Evolutionary conservation across 2,329 filamentous ascomycete species (phyloP), one percentile per base, ranked within the genome.

Genomic region (Fusarium sp.): DNA sequence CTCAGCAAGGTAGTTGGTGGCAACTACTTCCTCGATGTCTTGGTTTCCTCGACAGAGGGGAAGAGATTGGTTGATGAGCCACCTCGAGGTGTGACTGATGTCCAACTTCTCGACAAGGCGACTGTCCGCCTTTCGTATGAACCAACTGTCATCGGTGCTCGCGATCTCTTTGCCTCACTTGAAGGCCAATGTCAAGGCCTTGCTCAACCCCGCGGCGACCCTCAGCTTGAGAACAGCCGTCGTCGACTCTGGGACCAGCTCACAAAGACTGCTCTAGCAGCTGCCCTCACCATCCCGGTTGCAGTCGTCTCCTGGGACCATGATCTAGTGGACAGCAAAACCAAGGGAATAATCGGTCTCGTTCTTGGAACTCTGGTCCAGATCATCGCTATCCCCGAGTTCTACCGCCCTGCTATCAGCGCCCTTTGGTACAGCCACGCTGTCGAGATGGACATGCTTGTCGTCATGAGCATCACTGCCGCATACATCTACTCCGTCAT

Each of bases 361-460:
- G 81, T 80, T 0, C 79, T 90, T 4, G 88, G 86, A 2, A 87
- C 87, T 0, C 37, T 86, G 1, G 86, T 90, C 1, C 88, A 90
- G 77, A 67, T 82, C 10, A 83, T 88, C n/a, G 84, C 86, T 0
- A 80, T 85, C 18, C 81, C 80, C 2, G 83, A 87, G 20, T 89
- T 90, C 70, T 88, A 89, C 62, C 80, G 82, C 1, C 83, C 83
- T 1, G 88, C 88, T 2, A 76, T 89, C 3, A 83, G 83, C 24
- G 82, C 85, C 3, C 78, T 90, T 1, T 75, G 88, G n/a, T 83
- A 84, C 72, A 83, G 80, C 52, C 77, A 81, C 2, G 75, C 83
- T 0, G 80, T 90, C 3, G 87, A 90, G 72, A 89, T 90, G 87
- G 88, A 90, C 70, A 84, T 89, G 76, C 81, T 90, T 1, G 84